phyloP scores from a whole-genome alignment of 192 early-diverging fungal genomes.

The Podila verticillata region DNA sequence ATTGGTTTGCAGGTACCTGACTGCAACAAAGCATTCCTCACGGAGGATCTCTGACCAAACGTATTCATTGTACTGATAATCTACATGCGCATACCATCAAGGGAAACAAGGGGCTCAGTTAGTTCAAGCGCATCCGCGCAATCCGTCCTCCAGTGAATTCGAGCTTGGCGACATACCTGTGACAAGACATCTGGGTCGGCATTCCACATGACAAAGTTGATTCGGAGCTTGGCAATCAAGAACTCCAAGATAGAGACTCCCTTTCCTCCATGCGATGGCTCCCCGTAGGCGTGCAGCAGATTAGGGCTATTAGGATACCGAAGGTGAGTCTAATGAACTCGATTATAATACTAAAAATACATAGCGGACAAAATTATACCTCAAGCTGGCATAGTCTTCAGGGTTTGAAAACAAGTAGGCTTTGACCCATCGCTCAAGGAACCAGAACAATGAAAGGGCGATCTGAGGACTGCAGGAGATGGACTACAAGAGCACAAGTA shows the following conservation, averaged over 20 bases:
- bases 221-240: constrained; percentile 63
- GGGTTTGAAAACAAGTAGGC: constrained; percentile 75
- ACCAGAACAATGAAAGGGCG: constrained; percentile 77
- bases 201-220: constrained; percentile 75
- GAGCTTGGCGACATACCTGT: constrained; percentile 49
- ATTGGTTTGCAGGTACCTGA: constrained; percentile 38
- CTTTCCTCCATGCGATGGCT: constrained; percentile 59
- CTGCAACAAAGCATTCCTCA: constrained; percentile 59
- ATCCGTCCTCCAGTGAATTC: neutral
- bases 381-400: constrained; percentile 65
- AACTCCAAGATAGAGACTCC: constrained; percentile 70
- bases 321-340: neutral
- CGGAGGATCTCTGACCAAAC: constrained; percentile 45
- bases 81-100: constrained; percentile 1
- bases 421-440: constrained; percentile 76
- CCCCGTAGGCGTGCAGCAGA: constrained; percentile 66
- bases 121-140: neutral
- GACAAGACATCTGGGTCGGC: constrained; percentile 73
- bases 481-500: constrained; percentile 41
- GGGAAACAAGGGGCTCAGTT: neutral
- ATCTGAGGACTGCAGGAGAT: constrained; percentile 76
- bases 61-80: constrained; percentile 58
- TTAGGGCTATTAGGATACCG: constrained; percentile 47
- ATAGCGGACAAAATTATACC: constrained; percentile 33
- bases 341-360: neutral